Percentiles rank a stretch among this genome's conserved stretches.
These are phyloP conservation scores for Biancaea sappan DNA, from an alignment of 306 rosid species.

Conservation along the genomic window DNA sequence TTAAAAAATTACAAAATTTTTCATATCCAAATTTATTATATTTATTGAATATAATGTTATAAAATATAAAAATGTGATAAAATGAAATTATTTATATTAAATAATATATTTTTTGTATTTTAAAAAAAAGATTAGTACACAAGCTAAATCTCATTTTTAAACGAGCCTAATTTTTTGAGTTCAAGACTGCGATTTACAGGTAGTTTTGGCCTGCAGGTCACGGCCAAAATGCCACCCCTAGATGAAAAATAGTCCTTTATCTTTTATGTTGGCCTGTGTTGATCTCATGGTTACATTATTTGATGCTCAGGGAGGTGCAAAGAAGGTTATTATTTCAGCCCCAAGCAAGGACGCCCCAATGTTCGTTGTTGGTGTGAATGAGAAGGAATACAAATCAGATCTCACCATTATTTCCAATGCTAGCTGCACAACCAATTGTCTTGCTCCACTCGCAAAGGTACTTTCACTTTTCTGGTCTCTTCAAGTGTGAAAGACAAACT, in stretches of 20 bases:
- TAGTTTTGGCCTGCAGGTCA: no score
- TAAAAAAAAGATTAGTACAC: no score
- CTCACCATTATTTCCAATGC: conserved; percentile 74
- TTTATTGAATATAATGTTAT: no score
- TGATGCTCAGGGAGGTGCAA: conserved; percentile 75
- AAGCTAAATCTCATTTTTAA: no score
- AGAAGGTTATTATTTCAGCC: conserved; percentile 93
- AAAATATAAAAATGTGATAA: no score
- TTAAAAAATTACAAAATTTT: no score
- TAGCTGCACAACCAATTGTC: conserved; percentile 91
- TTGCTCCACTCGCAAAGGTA: conserved; percentile 94
- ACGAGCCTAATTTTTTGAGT: no score
- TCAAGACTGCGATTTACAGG: no score
- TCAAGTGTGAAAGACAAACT: neutral
- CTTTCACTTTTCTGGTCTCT: neutral
- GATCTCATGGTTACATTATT: neutral
- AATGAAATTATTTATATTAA: no score
- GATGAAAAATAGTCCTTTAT: neutral
- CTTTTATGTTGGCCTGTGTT: neutral
- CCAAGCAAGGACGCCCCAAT: conserved; percentile 95
- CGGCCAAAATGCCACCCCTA: no score
- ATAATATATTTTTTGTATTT: no score
- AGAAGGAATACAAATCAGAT: conserved; percentile 78
- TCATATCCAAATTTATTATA: no score
- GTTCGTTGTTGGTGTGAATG: conserved; percentile 96